Evolutionary conservation across 257 asterid species (phyloP), one percentile per base, ranked within the genome.

Genomic region (Nicotiana knightiana): DNA sequence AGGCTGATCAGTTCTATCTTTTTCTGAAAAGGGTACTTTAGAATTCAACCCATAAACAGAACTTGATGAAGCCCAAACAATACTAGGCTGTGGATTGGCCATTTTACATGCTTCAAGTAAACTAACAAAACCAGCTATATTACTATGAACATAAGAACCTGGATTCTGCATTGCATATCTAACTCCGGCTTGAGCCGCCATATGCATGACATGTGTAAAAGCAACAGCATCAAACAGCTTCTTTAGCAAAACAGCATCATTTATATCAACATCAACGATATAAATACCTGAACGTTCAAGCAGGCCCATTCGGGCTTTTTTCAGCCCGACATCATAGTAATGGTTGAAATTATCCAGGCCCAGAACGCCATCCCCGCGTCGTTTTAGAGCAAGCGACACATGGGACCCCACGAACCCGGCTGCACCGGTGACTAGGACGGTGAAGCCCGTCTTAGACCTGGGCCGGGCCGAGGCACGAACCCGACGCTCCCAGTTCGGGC

Each of bases 161-260:
- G 98, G 97, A 58, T 92, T 91, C 81, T 91, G 89, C 96, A 93
- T 90, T 17, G 98, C 98, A 76, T 93, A 92, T 51, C 98, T 84
- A 6, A 93, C 98, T 2, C 98, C 97, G 4, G 98, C 98, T 85
- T 93, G 98, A 5, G 98, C 98, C 0, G 98, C 98, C 84, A 93
- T 77, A 81, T 93, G 98, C 96, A 93, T 91, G 1, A 93, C 97
- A 76, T 93, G 98, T 2, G 89, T 92, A 80, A 93, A 93, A 28
- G 84, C 89, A 37, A 89, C 93, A 24, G 76, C 77, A 70, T 89
- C 90, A 39, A 92, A 91, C 39, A 93, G 77, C 67, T 88, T 92
- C 33, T 77, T 46, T 13, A 93, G 87, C 86, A 93, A 77, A 35
- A 54, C 88, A 21, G 81, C 92, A 18, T 93, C 93, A 48, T 92